Evolutionary conservation across 2,329 filamentous ascomycete species (phyloP), one percentile per base, ranked within the genome.

Genomic region (Fusarium bulbicola): DNA sequence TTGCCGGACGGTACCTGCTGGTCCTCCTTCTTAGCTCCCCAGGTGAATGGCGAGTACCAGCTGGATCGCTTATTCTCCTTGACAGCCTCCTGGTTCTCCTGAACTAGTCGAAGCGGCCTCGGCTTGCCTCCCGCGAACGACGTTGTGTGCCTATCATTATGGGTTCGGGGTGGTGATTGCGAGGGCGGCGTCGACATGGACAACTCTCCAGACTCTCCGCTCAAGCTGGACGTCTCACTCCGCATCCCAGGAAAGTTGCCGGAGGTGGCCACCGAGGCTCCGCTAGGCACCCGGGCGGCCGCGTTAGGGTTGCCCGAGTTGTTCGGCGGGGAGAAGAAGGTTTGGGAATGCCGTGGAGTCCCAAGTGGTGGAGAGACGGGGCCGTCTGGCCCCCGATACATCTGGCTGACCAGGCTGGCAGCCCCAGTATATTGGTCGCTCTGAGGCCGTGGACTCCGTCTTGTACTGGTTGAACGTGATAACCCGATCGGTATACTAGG

Each of bases 71-170:
- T 92, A 77, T 87, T 88, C 60, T 83, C 80, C 76, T 86, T 85
- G 68, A 85, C 82, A 6, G 79, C 79, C 57, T 89, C 88, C 28
- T 83, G 81, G 74, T 92, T 92, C 83, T 97, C 94, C 82, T 96
- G 93, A 52, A 98, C 95, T 36, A 99, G 87, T 21, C 95, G 89
- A 73, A 99, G 85, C 12, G 95, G 95, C 40, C 95, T 89, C 66
- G 97, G 91, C 82, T 96, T 96, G 49, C 90, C 90, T 8, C 88
- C 89, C 63, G 89, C 83, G 71, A 89, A 89, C 4, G 76, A 77
- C 30, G 87, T 90, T 42, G 86, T 89, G 66, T 85, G 84, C 80
- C 89, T 89, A 77, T 91, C 87, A 67, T 82, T 82, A 68, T 86
- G 83, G 34, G 82, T 81, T 52, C 81, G 80, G 16, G 89, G 85